Conservation (phyloP, 1,284 basidiomycete species). For the Boletus nobilissimus region DNA sequence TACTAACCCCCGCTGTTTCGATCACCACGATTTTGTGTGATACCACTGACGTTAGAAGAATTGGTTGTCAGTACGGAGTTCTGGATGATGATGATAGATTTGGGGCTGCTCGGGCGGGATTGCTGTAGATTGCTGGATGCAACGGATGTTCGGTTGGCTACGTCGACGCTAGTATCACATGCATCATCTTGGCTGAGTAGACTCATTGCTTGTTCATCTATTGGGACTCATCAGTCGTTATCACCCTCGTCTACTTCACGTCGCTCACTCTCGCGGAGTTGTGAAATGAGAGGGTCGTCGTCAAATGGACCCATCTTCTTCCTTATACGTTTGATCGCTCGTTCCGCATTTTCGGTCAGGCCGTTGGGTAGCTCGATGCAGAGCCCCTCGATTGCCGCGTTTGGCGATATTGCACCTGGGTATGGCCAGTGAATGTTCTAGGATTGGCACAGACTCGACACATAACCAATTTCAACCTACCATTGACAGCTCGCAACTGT, state of each 20-base stretch:
- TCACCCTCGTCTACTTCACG: neutral
- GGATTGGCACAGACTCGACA: neutral
- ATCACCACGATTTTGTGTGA: neutral
- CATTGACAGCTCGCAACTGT: no score
- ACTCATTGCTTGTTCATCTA: conserved; percentile 27
- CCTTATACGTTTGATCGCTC: conserved; percentile 13
- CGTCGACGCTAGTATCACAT: no score
- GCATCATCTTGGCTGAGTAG: conserved; percentile 20
- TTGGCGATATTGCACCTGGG: conserved; percentile 1
- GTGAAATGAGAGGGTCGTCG: conserved; percentile 13
- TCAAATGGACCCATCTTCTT: conserved; percentile 23
- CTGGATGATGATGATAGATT: neutral
- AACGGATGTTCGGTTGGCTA: neutral
- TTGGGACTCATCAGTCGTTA: neutral
- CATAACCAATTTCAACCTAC: neutral
- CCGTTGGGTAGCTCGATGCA: conserved; percentile 16
- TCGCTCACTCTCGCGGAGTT: conserved; percentile 28
- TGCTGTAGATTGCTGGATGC: neutral
- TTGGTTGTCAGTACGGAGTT: conserved; percentile 21
- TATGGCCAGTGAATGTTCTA: neutral
- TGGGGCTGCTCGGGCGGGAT: conserved; percentile 10
- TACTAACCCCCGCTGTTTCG: conserved; percentile 26
- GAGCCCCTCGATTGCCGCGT: neutral
- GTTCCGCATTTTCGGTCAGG: neutral
- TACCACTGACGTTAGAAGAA: conserved; percentile 14